Base-by-base conservation (phyloP, 495 filamentous ascomycete genomes). In the Achaetomiella virescens region DNA sequence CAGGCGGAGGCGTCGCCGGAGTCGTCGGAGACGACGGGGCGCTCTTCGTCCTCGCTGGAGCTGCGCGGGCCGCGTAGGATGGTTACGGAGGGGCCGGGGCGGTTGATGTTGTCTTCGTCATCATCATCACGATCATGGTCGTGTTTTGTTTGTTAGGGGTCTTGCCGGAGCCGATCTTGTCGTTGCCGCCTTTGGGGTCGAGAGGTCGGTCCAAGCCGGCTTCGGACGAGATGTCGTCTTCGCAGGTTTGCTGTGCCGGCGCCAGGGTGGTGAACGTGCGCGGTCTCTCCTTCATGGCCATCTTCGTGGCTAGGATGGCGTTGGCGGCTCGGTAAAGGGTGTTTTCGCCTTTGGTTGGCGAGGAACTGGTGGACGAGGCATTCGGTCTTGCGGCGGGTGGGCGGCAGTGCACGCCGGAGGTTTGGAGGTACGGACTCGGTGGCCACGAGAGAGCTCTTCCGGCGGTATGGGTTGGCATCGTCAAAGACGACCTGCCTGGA, bases 321-420 rank as follows among this genome's bases (percentile, higher is more conserved):
- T 12, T 33, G 24, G 27, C 21, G 8, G 15, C 24, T 15, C 20
- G 35, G 37, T 22, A 40, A 11, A 14, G 18, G 15, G 22, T 14
- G n/a, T 0, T 48, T 45, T 31, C 48, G 35, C 59, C 71, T 73
- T 64, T 78, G 73, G 67, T 73, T 50, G 49, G 85, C 87, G 27
- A 96, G 82, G 8, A 96, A 78, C 20, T 85, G 80, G 66, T 96
- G 91, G 6, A 96, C 89, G 56, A 91, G 84, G 65, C 90, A 96
- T 53, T 87, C 81, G 0, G 87, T 70, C 54, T 64, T 90, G 10
- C 70, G 24, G 17, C 29, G 35, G 14, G 36, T 12, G 3, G 24
- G 76, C 45, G 76, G 74, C 46, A 76, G 75, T 17, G n/a, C 40
- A 6, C 73, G 58, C 31, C 69, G 69, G n/a, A 76, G 68, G 49